Percentiles rank a stretch among this genome's conserved stretches.
Evolutionary conservation across 192 early-diverging fungal genomes (phyloP).

Genomic region (Coemansia sp.): DNA sequence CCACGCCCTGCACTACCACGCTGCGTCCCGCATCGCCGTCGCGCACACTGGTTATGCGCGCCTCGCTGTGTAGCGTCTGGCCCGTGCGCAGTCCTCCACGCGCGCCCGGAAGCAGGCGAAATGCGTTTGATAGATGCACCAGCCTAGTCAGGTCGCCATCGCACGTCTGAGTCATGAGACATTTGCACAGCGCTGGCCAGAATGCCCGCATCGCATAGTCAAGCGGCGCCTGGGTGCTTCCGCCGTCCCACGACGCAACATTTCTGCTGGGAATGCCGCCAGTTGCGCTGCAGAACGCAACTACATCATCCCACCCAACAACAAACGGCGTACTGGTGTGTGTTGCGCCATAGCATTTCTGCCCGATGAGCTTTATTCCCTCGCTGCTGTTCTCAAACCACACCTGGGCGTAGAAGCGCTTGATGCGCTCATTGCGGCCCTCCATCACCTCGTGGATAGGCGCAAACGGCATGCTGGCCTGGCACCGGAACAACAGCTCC

Average conservation of each 20-base stretch:
- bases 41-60: conserved; percentile 73
- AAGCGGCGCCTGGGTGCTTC: conserved; percentile 66
- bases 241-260: conserved; percentile 58
- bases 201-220: conserved; percentile 92
- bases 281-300: conserved; percentile 74
- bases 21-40: conserved; percentile 83
- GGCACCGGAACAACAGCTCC: conserved; percentile 79
- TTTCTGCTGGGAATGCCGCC: conserved; percentile 66
- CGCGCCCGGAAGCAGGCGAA: conserved; percentile 67
- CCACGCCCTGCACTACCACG: conserved; percentile 75
- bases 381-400: conserved; percentile 23
- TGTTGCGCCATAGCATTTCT: neutral
- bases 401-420: conserved; percentile 56
- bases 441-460: conserved; percentile 72
- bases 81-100: conserved; percentile 60
- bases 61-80: conserved; percentile 71
- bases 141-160: conserved; percentile 85
- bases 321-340: neutral
- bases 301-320: conserved; percentile 60
- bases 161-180: conserved; percentile 83
- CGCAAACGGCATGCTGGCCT: conserved; percentile 71
- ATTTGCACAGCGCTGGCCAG: conserved; percentile 85
- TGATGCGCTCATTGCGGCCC: conserved; percentile 74
- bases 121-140: conserved; percentile 89
- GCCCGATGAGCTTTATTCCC: conserved; percentile 4